A percentile compares a stretch with the other conserved stretches of the same genome.
Conservation (phyloP, 2,329 filamentous ascomycete genomes). For the Diaporthe sp. region DNA sequence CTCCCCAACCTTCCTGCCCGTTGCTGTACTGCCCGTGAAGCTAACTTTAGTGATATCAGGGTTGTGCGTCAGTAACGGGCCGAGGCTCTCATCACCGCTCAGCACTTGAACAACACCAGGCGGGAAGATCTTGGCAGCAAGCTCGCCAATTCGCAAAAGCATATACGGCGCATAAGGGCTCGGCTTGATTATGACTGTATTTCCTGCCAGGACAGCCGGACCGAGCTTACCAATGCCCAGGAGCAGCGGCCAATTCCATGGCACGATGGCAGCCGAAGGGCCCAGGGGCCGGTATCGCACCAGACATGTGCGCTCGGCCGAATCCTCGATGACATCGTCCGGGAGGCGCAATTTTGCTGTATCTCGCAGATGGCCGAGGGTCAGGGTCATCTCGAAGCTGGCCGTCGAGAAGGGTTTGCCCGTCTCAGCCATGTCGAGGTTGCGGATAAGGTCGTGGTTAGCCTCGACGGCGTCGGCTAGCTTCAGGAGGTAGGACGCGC, state of each 20-base stretch:
- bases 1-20: conserved; percentile 54
- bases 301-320: conserved; percentile 18
- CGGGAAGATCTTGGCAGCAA: conserved; percentile 69
- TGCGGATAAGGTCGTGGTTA: conserved; percentile 35
- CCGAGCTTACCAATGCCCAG: conserved; percentile 59
- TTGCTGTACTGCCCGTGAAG: conserved; percentile 69
- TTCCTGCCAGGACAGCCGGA: conserved; percentile 67
- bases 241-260: conserved; percentile 58
- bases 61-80: conserved; percentile 69
- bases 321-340: conserved; percentile 39
- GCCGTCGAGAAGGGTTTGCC: conserved; percentile 39
- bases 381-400: conserved; percentile 35
- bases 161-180: conserved; percentile 71
- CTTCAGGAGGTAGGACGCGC: conserved; percentile 26
- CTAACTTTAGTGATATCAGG: conserved; percentile 71
- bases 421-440: conserved; percentile 37
- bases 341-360: conserved; percentile 35
- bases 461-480: conserved; percentile 39
- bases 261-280: conserved; percentile 60
- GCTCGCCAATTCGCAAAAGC: conserved; percentile 70
- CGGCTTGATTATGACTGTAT: conserved; percentile 66
- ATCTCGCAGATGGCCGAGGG: conserved; percentile 32
- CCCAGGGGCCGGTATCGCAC: conserved; percentile 49
- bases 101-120: conserved; percentile 72
- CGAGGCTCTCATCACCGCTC: conserved; percentile 71